These are phyloP conservation scores for Diaporthe amygdali DNA, from an alignment of 2,329 filamentous ascomycete species.

Conservation along the genomic window DNA sequence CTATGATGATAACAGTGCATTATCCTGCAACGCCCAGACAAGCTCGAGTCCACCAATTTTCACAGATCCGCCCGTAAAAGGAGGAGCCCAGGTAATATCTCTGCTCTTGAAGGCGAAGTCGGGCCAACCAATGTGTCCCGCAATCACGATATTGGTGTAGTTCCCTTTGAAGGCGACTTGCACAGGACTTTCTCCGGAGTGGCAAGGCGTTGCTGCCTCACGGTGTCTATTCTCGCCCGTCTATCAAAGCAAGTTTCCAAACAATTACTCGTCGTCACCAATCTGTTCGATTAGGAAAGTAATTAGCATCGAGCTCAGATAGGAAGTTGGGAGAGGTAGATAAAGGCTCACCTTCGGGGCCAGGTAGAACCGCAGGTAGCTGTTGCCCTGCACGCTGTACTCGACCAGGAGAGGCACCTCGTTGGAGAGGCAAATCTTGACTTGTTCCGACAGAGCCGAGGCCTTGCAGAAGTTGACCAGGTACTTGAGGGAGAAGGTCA, in stretches of 20 bases:
- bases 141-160: neutral
- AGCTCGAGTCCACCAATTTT: slow-evolving; percentile 4
- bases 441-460: slow-evolving; percentile 76
- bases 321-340: neutral
- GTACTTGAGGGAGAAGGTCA: slow-evolving; percentile 99
- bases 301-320: slow-evolving; percentile 1
- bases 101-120: neutral
- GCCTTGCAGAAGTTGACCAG: slow-evolving; percentile 99
- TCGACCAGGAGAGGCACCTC: slow-evolving; percentile 97
- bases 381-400: slow-evolving; percentile 81
- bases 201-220: neutral
- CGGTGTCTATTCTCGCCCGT: slow-evolving; percentile 11
- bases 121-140: neutral
- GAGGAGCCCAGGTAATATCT: neutral
- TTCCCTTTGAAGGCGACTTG: neutral
- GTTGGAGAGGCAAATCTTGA: slow-evolving; percentile 93
- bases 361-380: slow-evolving; percentile 95
- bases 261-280: slow-evolving; percentile 42
- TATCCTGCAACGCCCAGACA: slow-evolving; percentile 22
- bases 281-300: slow-evolving; percentile 33
- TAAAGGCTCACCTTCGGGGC: slow-evolving; percentile 82
- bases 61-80: slow-evolving; percentile 6
- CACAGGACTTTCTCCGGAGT: neutral
- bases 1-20: slow-evolving; percentile 16
- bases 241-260: neutral